phyloP scores from a whole-genome alignment of 805 yeast species.

The Gaillardinia entomophila region DNA sequence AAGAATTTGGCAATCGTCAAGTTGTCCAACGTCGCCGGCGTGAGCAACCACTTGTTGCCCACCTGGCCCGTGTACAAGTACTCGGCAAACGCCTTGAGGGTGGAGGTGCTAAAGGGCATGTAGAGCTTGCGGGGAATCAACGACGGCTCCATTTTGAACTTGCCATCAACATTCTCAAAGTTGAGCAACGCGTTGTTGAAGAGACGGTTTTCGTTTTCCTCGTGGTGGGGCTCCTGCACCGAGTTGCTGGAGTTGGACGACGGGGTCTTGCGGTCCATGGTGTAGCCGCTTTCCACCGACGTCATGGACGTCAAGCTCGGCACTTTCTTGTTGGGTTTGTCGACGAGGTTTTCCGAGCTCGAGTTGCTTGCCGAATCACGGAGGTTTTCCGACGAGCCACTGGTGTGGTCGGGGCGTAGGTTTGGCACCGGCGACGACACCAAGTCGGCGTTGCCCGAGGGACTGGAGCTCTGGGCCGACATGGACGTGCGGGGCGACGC shows the following conservation, averaged over 20 bases:
- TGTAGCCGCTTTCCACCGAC: background rate
- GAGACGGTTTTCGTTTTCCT: slow-evolving; percentile 2
- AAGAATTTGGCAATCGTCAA: slow-evolving; percentile 58
- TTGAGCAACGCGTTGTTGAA: slow-evolving; percentile 21
- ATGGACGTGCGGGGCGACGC: slow-evolving; percentile 46
- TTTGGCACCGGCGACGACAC: slow-evolving; percentile 12
- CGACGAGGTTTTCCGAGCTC: background rate
- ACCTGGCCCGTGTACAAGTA: slow-evolving; percentile 76
- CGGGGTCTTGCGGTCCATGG: background rate
- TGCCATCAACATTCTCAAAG: slow-evolving; percentile 25
- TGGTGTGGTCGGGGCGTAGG: slow-evolving; percentile 9
- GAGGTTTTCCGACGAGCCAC: background rate
- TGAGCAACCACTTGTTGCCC: slow-evolving; percentile 66
- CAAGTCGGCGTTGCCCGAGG: no score
- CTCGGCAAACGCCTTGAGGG: slow-evolving; percentile 64
- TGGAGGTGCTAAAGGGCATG: slow-evolving; percentile 57
- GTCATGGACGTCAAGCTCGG: background rate
- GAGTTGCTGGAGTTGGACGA: background rate
- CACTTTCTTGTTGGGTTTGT: background rate
- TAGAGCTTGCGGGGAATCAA: slow-evolving; percentile 64
- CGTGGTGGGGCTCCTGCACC: background rate
- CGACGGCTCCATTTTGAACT: slow-evolving; percentile 48
- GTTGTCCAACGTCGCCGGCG: slow-evolving; percentile 64
- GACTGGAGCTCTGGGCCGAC: slow-evolving; percentile 11
- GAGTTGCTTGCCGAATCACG: background rate